Conservation (phyloP, 2,329 filamentous ascomycete species). For the Aureobasidium sp. region DNA sequence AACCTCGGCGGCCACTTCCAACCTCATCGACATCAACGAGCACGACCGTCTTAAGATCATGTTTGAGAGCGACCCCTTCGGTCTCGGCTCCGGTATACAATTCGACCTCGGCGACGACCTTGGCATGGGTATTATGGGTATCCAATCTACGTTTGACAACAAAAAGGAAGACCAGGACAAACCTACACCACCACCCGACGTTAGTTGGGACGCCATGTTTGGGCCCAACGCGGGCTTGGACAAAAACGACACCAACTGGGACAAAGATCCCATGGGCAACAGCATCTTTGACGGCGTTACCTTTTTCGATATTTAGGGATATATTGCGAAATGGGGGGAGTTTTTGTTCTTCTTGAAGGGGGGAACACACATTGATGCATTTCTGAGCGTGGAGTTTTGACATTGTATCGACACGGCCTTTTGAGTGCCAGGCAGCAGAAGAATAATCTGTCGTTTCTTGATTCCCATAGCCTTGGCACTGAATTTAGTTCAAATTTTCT, state of each 20-base stretch:
- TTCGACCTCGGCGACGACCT: slow-evolving; percentile 3
- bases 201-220: slow-evolving; percentile 3
- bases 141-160: slow-evolving; percentile 1
- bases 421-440: background rate
- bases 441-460: background rate
- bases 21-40: slow-evolving; percentile 35
- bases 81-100: slow-evolving; percentile 14
- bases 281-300: slow-evolving; percentile 9
- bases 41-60: slow-evolving; percentile 34
- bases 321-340: background rate
- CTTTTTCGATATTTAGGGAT: background rate
- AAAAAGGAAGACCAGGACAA: slow-evolving; percentile 3
- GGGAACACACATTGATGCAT: background rate
- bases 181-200: background rate
- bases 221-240: slow-evolving; percentile 5
- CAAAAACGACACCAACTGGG: slow-evolving; percentile 9
- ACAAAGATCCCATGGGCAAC: slow-evolving; percentile 9
- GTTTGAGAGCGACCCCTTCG: slow-evolving; percentile 24
- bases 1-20: slow-evolving; percentile 30
- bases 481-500: no score
- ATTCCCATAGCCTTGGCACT: background rate
- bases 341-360: background rate
- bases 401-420: no score
- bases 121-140: slow-evolving; percentile 1
- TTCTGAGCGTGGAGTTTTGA: background rate